Percentiles rank a stretch among this genome's conserved stretches.
These are phyloP conservation scores for Blepharisma undulans DNA, from an alignment of 169 alveolate genomes.

Conservation along the genomic window DNA sequence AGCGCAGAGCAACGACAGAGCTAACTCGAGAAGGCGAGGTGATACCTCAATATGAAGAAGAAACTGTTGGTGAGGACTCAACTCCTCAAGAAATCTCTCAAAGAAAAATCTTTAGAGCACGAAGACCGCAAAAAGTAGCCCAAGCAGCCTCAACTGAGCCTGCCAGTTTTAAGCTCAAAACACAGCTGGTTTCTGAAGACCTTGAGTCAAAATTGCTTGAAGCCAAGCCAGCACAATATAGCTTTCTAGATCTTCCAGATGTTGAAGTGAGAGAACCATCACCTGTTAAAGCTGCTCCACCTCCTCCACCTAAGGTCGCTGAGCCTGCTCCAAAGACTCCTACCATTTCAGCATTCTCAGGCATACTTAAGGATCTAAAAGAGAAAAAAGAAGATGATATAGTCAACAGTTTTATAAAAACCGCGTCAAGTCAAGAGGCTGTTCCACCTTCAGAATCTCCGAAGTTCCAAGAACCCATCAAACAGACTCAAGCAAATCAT, in stretches of 20 bases:
- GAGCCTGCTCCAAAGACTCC: background rate
- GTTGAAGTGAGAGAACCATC: background rate
- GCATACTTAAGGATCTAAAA: background rate
- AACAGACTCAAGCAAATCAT: background rate
- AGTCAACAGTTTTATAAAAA: background rate
- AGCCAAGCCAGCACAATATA: background rate
- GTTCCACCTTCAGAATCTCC: background rate
- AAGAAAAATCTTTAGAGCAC: conserved; percentile 15
- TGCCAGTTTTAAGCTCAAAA: background rate
- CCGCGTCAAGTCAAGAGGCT: background rate
- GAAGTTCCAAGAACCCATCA: background rate
- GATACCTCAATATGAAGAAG: background rate
- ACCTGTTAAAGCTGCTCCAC: background rate
- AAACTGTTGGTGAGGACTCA: background rate
- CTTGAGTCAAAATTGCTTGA: background rate
- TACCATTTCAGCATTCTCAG: background rate
- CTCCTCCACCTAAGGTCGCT: background rate
- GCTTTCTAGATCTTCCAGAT: background rate
- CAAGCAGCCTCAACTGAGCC: background rate
- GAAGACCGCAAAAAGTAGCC: background rate
- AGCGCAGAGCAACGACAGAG: conserved; percentile 16
- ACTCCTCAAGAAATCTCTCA: conserved; percentile 28
- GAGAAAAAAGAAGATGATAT: conserved; percentile 5
- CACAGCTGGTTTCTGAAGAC: background rate
- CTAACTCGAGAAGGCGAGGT: background rate